These are phyloP conservation scores for Capillidium heterosporum DNA, from an alignment of 371 early-diverging fungal species.

Conservation along the genomic window DNA sequence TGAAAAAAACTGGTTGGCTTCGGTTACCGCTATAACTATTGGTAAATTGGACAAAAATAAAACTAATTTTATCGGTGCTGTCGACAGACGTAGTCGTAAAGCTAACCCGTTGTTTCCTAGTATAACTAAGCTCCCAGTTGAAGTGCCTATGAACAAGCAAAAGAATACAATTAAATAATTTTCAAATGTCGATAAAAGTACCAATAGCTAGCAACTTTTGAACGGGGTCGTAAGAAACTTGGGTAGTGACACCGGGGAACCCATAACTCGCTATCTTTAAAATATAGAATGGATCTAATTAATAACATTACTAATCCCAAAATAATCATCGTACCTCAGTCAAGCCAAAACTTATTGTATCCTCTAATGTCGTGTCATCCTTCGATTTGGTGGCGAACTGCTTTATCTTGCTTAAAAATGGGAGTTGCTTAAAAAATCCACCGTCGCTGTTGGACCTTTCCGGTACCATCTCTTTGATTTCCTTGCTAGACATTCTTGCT, in stretches of 20 bases:
- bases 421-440: no score
- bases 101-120: background rate
- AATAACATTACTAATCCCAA: no score
- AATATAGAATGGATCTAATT: no score
- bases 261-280: background rate
- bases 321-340: no score
- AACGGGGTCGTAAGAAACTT: background rate
- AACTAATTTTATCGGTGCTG: background rate
- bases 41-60: background rate
- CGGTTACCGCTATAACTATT: background rate
- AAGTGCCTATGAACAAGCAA: background rate
- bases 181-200: background rate
- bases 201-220: conserved; percentile 4
- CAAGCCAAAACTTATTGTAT: no score
- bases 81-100: background rate
- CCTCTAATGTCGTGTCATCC: no score
- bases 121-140: background rate
- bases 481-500: no score
- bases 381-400: no score
- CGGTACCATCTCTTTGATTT: no score
- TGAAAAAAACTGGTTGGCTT: background rate
- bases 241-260: background rate
- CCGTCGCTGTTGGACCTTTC: no score
- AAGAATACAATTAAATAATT: background rate
- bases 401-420: no score